A percentile compares a stretch with the other conserved stretches of the same genome.
These are phyloP conservation scores for Oryza brachyantha DNA, from an alignment of 176 grass and related monocot species.

Conservation along the genomic window DNA sequence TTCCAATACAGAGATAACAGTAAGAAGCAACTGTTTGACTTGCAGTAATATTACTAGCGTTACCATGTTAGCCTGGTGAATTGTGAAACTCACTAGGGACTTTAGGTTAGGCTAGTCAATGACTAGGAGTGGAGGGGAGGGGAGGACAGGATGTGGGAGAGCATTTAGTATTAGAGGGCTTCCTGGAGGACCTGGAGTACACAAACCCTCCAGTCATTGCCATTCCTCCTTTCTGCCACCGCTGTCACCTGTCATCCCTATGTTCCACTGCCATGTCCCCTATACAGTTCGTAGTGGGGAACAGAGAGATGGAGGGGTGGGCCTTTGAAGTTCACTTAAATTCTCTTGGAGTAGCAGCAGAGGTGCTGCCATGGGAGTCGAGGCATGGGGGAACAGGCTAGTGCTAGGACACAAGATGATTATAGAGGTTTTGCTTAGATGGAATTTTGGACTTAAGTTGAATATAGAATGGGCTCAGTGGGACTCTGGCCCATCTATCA, in stretches of 20 bases:
- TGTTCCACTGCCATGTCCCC: background rate
- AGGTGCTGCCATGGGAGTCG: background rate
- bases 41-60: background rate
- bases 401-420: background rate
- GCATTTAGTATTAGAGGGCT: background rate
- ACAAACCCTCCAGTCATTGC: background rate
- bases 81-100: background rate
- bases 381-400: background rate
- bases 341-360: background rate
- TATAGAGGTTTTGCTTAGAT: background rate
- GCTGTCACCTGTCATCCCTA: background rate
- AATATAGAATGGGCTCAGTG: background rate
- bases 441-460: background rate
- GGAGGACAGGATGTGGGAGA: too few species aligned
- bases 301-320: background rate
- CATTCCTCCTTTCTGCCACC: background rate
- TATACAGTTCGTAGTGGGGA: background rate
- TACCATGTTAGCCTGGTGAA: background rate
- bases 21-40: background rate
- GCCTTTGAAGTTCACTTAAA: background rate
- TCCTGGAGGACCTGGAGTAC: background rate
- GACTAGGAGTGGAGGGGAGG: background rate
- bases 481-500: background rate
- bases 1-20: conserved; percentile 20
- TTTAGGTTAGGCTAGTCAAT: background rate